phyloP scores from a whole-genome alignment of 495 filamentous ascomycete genomes.

The Penicillium robsamsonii region DNA sequence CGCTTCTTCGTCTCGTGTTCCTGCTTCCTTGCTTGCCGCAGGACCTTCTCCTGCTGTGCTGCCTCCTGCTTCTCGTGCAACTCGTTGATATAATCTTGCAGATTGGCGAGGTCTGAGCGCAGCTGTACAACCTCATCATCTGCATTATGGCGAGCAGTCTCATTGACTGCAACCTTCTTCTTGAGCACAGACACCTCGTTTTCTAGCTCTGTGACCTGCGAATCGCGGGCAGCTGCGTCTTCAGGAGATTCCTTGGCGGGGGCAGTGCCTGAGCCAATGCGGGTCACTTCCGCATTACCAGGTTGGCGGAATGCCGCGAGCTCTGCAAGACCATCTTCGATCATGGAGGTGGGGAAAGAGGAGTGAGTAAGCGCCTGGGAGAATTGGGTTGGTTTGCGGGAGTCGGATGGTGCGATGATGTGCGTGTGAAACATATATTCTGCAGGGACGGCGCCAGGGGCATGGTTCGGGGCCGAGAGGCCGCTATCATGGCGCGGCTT shows the following conservation, averaged over 20 bases:
- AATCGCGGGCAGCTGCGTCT: conserved; percentile 26
- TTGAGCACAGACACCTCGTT: conserved; percentile 38
- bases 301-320: conserved; percentile 39
- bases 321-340: conserved; percentile 57
- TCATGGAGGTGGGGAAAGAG: conserved; percentile 49
- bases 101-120: conserved; percentile 35
- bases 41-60: conserved; percentile 34
- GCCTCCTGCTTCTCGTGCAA: conserved; percentile 42
- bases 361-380: conserved; percentile 51
- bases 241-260: conserved; percentile 12
- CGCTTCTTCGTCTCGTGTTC: conserved; percentile 38
- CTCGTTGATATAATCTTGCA: conserved; percentile 45
- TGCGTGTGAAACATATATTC: conserved; percentile 70
- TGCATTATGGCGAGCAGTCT: conserved; percentile 37
- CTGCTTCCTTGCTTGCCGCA: conserved; percentile 43
- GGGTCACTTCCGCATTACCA: conserved; percentile 15
- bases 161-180: conserved; percentile 39
- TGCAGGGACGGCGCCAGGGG: conserved; percentile 55
- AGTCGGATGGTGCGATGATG: conserved; percentile 39
- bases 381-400: conserved; percentile 35
- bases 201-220: conserved; percentile 37
- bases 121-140: conserved; percentile 41
- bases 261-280: conserved; percentile 12
- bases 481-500: conserved; percentile 64
- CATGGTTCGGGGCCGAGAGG: conserved; percentile 37